Base-by-base conservation (phyloP, 2,329 filamentous ascomycete species). In the Pyricularia sp. region DNA sequence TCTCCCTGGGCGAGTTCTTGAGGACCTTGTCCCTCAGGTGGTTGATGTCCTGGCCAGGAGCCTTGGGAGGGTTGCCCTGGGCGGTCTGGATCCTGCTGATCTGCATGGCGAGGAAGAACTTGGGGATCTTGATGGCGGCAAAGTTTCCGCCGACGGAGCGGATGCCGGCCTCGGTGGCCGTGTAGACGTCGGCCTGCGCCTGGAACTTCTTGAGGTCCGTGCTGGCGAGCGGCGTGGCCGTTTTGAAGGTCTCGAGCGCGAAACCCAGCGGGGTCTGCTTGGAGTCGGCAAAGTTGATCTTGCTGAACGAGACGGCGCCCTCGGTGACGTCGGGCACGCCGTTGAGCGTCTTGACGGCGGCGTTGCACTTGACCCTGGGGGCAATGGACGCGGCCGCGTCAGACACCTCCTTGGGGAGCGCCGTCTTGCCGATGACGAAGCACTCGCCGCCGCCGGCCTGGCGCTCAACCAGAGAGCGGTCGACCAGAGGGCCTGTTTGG, bases 61-160 rank as follows among this genome's bases (percentile, higher is more conserved):
- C 12, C 33, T 12, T 78, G 1, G 85, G 85, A 61, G 81, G 76
- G 67, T 82, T 83, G 0, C 86, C 86, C 77, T 88, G 84, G 0
- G 86, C 86, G 0, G 85, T 86, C 76, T 85, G 80, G 72, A 88
- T 88, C 26, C 86, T 79, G 59, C 83, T 82, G 42, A 88, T 81
- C 77, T 89, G 86, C 75, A 87, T 84, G 70, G 82, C 78, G 61
- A 88, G 75, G 75, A 88, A 88, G 82, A 89, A 89, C 77, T 88
- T 88, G 71, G 86, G 86, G 5, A 85, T 84, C 67, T 68, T 59
- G 66, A 68, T 63, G 28, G 30, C 84, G 1, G 80, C 83, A 23
- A 88, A 77, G 69, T 74, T 80, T 2, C 86, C 86, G 11, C 81
- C 83, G 7, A 82, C 81, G 26, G 82, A 85, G 25, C 86, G 79